Evolutionary conservation across 2,329 filamentous ascomycete species (phyloP).

Genomic region (Pseudogymnoascus sp.): DNA sequence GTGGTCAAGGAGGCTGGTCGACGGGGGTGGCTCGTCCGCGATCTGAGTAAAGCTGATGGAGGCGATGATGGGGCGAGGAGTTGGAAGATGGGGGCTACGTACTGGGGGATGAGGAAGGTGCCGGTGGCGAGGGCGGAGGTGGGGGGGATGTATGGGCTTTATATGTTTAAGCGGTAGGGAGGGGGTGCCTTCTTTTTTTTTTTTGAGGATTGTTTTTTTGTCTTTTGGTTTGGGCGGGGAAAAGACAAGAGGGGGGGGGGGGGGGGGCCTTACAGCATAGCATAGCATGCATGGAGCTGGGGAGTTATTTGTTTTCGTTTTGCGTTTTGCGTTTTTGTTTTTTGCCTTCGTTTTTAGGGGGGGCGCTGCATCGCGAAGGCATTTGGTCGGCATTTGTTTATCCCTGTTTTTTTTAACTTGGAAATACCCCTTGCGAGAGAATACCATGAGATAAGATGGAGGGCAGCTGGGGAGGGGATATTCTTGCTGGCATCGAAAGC

Average conservation of each 20-base stretch:
- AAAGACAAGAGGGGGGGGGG: not conserved
- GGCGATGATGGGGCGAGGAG: conserved; percentile 49
- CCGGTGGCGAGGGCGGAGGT: conserved; percentile 48
- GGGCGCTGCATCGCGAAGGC: not conserved
- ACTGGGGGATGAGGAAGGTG: conserved; percentile 74
- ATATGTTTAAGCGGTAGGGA: conserved; percentile 43
- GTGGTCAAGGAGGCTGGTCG: conserved; percentile 60
- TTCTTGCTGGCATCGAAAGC: not conserved
- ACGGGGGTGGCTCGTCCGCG: conserved; percentile 57
- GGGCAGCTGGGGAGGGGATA: not conserved
- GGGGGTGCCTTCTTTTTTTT: not conserved
- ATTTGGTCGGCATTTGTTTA: not conserved
- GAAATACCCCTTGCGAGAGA: not conserved
- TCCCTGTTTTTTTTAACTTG: not conserved
- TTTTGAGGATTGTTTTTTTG: not conserved
- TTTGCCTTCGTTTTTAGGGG: not conserved
- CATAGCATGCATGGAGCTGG: not conserved
- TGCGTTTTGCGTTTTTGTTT: not conserved
- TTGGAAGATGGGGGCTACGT: conserved; percentile 81
- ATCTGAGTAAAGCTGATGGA: conserved; percentile 19
- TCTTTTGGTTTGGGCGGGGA: not conserved
- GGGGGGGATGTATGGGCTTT: conserved; percentile 50
- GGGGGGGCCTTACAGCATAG: not conserved
- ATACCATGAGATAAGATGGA: not conserved
- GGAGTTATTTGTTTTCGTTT: not conserved